Percentiles rank a stretch among this genome's conserved stretches.
These are phyloP conservation scores for Bauhinia variegata DNA, from an alignment of 306 rosid genomes.

Conservation along the genomic window DNA sequence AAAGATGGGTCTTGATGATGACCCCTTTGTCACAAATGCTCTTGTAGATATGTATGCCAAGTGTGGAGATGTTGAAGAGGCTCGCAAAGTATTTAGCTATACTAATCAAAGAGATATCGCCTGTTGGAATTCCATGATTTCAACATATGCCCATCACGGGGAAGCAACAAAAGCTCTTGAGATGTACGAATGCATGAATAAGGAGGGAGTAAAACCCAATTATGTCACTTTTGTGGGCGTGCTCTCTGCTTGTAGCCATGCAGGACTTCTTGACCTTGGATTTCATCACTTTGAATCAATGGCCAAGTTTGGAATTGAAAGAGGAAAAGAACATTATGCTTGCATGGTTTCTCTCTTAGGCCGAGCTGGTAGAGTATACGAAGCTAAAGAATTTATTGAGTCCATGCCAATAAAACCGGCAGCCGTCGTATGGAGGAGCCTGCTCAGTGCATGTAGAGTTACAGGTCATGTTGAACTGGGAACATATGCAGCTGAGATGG, in stretches of 20 bases:
- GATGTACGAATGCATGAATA: slow-evolving; percentile 59
- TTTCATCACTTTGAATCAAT: slow-evolving; percentile 67
- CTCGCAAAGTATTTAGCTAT: slow-evolving; percentile 53
- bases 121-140: slow-evolving; percentile 91
- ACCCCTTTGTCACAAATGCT: slow-evolving; percentile 73
- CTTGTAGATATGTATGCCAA: slow-evolving; percentile 89
- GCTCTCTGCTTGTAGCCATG: slow-evolving; percentile 86
- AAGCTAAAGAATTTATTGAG: slow-evolving; percentile 72
- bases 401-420: slow-evolving; percentile 75
- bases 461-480: slow-evolving; percentile 78
- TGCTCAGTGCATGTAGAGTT: slow-evolving; percentile 80
- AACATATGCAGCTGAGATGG: slow-evolving; percentile 81
- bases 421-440: slow-evolving; percentile 86
- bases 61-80: slow-evolving; percentile 78
- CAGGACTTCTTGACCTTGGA: slow-evolving; percentile 77
- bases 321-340: slow-evolving; percentile 84
- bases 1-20: slow-evolving; percentile 67
- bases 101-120: slow-evolving; percentile 61
- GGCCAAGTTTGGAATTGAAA: slow-evolving; percentile 59
- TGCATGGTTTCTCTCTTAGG: slow-evolving; percentile 85
- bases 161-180: slow-evolving; percentile 66
- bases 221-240: slow-evolving; percentile 79
- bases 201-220: slow-evolving; percentile 61
- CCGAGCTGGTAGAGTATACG: slow-evolving; percentile 64
- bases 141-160: slow-evolving; percentile 90